Evolutionary conservation across 495 filamentous ascomycete species (phyloP), one percentile per base, ranked within the genome.

Genomic region (Neurospora sp.): DNA sequence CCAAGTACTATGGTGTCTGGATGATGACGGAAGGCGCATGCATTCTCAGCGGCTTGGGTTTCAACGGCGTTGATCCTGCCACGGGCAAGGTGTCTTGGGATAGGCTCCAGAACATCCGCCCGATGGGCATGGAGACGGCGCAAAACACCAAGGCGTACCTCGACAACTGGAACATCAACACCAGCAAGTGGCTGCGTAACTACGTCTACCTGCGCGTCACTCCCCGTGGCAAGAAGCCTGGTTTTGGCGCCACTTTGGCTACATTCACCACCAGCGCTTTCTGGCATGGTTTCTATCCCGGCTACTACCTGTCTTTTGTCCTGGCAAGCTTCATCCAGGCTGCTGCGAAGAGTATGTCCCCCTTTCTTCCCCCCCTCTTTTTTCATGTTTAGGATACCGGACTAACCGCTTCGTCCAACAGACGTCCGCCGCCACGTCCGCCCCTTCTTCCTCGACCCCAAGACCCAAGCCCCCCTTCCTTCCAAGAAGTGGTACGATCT

Each of bases 261-360:
- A 99, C 96, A 0, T 99, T 99, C 77, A 87, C 88, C 8, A 98
- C 96, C 39, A 94, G 91, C 75, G 96, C 96, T 1, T 92, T 98
- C 79, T 99, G 96, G 96, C 96, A 99, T 80, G 96, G 96, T 20
- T 98, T 98, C 83, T 96, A 96, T 74, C 96, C 96, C 0, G 96
- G 96, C 6, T 99, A 99, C 80, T 98, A 99, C 80, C 79, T 99
- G 69, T 86, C 92, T 9, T 99, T 99, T 74, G 81, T 98, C 70
- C 86, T 97, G 22, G 96, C 93, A 2, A 91, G 92, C 22, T 93
- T 99, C 74, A 86, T 97, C 45, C 96, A 99, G 81, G 96, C 93
- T 3, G 90, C 91, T 39, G 96, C 96, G 10, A 99, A 99, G 85
- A 93, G 95, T 97, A 86, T 74, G 89, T 82, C 40, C 70, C 53